phyloP scores from a whole-genome alignment of 805 yeast genomes.

The Saturnispora quitensis region DNA sequence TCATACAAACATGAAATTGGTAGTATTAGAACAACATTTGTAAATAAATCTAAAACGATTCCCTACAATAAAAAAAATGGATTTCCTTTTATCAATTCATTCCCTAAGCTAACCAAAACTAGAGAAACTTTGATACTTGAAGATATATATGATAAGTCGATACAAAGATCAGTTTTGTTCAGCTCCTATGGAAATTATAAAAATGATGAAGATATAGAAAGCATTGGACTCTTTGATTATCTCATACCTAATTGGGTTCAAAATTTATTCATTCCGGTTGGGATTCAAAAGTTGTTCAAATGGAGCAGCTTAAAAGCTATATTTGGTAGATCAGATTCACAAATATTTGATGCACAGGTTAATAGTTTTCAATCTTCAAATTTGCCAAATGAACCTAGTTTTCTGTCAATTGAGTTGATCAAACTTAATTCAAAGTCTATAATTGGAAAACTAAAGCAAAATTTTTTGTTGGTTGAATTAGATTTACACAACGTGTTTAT shows the following conservation, averaged over 20 bases:
- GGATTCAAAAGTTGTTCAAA: constrained; percentile 7
- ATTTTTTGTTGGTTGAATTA: constrained; percentile 10
- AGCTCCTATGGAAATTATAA: background rate
- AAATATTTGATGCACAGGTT: background rate
- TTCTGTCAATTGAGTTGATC: background rate
- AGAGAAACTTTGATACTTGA: background rate
- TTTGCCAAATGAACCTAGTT: background rate
- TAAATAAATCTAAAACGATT: background rate
- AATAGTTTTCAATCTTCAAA: background rate
- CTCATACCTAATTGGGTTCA: constrained; percentile 11
- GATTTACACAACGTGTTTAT: constrained; percentile 9
- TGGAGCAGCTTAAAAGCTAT: constrained; percentile 2
- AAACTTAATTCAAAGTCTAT: background rate
- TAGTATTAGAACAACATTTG: constrained; percentile 4
- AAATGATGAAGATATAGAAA: background rate
- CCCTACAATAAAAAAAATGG: background rate
- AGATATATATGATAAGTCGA: constrained; percentile 1
- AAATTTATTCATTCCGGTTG: constrained; percentile 8
- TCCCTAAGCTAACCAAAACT: background rate
- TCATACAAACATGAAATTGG: constrained; percentile 7
- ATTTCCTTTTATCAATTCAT: constrained; percentile 1
- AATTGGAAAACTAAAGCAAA: constrained; percentile 3
- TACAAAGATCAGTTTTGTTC: background rate
- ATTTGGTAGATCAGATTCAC: constrained; percentile 6
- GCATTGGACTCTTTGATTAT: constrained; percentile 7